Percentiles rank a stretch among this genome's conserved stretches.
Evolutionary conservation across 2,329 filamentous ascomycete species (phyloP).

Genomic region (Hymenoscyphus occultus): DNA sequence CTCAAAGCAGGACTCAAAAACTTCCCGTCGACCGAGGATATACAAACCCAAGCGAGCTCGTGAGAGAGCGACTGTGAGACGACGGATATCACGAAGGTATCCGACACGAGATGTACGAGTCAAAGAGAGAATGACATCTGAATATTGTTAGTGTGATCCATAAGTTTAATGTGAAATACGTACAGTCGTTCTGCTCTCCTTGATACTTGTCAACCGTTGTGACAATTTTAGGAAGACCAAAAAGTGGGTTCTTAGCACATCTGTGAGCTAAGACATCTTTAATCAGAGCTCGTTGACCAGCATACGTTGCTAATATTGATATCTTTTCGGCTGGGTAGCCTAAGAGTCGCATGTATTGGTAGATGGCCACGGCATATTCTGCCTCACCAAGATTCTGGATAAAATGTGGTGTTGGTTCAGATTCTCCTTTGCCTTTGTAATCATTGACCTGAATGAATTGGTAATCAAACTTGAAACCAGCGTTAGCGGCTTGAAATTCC

Average conservation of each 20-base stretch:
- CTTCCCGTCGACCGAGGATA: conserved; percentile 79
- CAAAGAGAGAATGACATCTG: conserved; percentile 89
- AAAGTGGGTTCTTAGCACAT: conserved; percentile 78
- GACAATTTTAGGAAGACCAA: conserved; percentile 84
- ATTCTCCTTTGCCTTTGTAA: conserved; percentile 87
- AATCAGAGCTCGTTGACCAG: conserved; percentile 85
- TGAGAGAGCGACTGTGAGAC: conserved; percentile 90
- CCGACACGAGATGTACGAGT: conserved; percentile 85
- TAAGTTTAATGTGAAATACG: conserved; percentile 40
- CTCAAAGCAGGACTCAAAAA: conserved; percentile 88
- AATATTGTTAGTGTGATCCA: conserved; percentile 18
- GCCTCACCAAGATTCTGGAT: conserved; percentile 96
- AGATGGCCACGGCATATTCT: conserved; percentile 93
- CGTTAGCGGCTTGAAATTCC: conserved; percentile 80
- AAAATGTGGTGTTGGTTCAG: conserved; percentile 88
- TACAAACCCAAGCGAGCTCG: conserved; percentile 90
- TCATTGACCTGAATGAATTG: conserved; percentile 95
- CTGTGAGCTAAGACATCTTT: conserved; percentile 81
- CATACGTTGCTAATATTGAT: conserved; percentile 88
- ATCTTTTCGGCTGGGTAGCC: conserved; percentile 77
- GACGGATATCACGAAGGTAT: conserved; percentile 88
- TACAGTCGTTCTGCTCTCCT: conserved; percentile 98
- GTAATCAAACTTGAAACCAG: conserved; percentile 90
- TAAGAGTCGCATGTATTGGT: conserved; percentile 94
- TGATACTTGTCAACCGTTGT: conserved; percentile 98